phyloP scores from a whole-genome alignment of 1,284 basidiomycete genomes.

The Papiliotrema laurentii region DNA sequence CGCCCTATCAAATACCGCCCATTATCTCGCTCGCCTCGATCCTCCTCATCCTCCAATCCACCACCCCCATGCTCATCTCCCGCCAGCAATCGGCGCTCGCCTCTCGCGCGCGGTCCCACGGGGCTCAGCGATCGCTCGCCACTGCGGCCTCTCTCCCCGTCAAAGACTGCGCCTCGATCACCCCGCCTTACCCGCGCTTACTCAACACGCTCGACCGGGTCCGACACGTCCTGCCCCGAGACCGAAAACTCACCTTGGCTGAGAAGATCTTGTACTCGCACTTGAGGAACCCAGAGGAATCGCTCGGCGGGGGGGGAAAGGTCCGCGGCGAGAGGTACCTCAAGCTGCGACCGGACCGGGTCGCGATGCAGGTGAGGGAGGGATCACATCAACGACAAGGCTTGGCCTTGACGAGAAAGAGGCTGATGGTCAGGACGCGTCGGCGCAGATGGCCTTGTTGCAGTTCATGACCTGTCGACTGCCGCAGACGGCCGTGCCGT shows the following conservation, averaged over 20 bases:
- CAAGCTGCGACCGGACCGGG: slow-evolving; percentile 84
- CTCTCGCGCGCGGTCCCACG: not conserved
- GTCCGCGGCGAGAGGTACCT: slow-evolving; percentile 86
- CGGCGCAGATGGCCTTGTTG: slow-evolving; percentile 88
- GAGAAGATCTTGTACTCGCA: slow-evolving; percentile 99
- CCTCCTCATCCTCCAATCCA: not conserved
- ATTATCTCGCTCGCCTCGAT: no score
- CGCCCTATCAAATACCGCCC: no score
- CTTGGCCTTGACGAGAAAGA: not conserved
- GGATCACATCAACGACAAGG: not conserved
- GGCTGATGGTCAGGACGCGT: slow-evolving; percentile 62
- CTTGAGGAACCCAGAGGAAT: slow-evolving; percentile 70
- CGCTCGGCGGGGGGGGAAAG: slow-evolving; percentile 60
- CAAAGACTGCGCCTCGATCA: slow-evolving; percentile 61
- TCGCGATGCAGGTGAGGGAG: slow-evolving; percentile 78
- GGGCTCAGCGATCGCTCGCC: slow-evolving; percentile 36
- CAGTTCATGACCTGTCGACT: slow-evolving; percentile 99
- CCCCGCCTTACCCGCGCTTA: slow-evolving; percentile 79
- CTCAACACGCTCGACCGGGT: slow-evolving; percentile 70
- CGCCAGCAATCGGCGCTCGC: not conserved
- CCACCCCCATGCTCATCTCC: not conserved
- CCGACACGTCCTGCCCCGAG: slow-evolving; percentile 62
- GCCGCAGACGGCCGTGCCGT: slow-evolving; percentile 74
- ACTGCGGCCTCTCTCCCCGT: slow-evolving; percentile 39
- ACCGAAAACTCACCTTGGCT: slow-evolving; percentile 68